Conservation (phyloP, 805 yeast species). For the Metschnikowia peoriensis region DNA sequence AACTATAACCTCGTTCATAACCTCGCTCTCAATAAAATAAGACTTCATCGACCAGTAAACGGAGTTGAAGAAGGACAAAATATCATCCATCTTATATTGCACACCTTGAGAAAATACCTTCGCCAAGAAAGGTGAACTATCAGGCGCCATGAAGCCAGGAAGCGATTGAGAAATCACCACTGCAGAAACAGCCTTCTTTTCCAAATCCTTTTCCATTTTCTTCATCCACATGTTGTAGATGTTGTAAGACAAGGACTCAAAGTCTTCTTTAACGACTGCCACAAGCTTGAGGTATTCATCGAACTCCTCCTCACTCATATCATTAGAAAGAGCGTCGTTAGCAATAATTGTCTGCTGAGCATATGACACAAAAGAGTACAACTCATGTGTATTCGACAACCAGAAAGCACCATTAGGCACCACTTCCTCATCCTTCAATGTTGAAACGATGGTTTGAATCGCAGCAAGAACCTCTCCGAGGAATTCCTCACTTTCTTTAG, state of each 20-base stretch:
- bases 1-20: conserved; percentile 76
- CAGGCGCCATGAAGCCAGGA: conserved; percentile 93
- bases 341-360: conserved; percentile 91
- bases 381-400: conserved; percentile 94
- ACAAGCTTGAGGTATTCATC: conserved; percentile 86
- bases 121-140: conserved; percentile 73
- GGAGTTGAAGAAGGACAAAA: conserved; percentile 81
- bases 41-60: conserved; percentile 93
- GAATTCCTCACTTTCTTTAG: conserved; percentile 87
- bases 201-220: conserved; percentile 86
- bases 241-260: conserved; percentile 88
- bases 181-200: conserved; percentile 91
- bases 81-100: conserved; percentile 91
- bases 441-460: conserved; percentile 78
- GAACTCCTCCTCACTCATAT: conserved; percentile 87
- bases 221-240: conserved; percentile 97
- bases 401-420: conserved; percentile 95
- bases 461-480: conserved; percentile 85
- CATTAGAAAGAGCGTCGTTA: conserved; percentile 73
- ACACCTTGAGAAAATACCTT: conserved; percentile 73
- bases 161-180: conserved; percentile 91
- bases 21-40: conserved; percentile 81
- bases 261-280: conserved; percentile 89
- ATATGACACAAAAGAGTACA: conserved; percentile 89
- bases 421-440: conserved; percentile 80